Percentiles rank a stretch among this genome's conserved stretches.
phyloP scores from a whole-genome alignment of 140 eudicot species.

The Cichorium intybus region DNA sequence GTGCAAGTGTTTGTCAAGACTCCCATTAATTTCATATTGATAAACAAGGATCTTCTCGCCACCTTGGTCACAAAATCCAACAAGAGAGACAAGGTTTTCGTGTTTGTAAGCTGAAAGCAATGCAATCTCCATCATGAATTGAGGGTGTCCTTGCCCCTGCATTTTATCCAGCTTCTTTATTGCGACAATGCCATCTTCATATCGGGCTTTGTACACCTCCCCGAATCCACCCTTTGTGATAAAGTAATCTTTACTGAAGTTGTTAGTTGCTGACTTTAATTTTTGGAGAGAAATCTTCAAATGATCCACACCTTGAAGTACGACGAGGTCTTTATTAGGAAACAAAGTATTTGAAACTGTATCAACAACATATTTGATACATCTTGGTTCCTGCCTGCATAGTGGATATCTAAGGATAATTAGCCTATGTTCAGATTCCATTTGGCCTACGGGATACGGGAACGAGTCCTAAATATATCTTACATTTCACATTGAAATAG shows the following conservation, averaged over 20 bases:
- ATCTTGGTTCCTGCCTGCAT: conserved; percentile 20
- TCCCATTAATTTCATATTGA: conserved; percentile 20
- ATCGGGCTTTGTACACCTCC: conserved; percentile 21
- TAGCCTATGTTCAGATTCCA: neutral
- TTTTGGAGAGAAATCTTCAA: conserved; percentile 11
- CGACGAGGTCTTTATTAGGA: neutral
- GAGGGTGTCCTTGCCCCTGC: conserved; percentile 12
- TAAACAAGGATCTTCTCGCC: conserved; percentile 33
- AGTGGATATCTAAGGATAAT: neutral
- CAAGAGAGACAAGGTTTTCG: conserved; percentile 26
- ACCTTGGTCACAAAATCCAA: conserved; percentile 19
- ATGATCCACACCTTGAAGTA: neutral
- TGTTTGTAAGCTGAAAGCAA: conserved; percentile 23
- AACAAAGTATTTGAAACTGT: neutral
- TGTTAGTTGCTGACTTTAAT: conserved; percentile 19
- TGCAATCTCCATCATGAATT: conserved; percentile 28
- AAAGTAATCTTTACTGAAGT: neutral
- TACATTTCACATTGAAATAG: too few relatives aligned
- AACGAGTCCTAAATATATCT: too few relatives aligned
- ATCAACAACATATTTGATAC: conserved; percentile 17
- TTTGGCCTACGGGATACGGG: too few relatives aligned
- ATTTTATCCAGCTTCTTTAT: conserved; percentile 7
- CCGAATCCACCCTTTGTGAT: conserved; percentile 29
- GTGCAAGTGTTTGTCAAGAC: conserved; percentile 18
- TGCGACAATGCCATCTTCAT: neutral